Conservation (phyloP, 2,329 filamentous ascomycete species). For the Alternaria infectoria region DNA sequence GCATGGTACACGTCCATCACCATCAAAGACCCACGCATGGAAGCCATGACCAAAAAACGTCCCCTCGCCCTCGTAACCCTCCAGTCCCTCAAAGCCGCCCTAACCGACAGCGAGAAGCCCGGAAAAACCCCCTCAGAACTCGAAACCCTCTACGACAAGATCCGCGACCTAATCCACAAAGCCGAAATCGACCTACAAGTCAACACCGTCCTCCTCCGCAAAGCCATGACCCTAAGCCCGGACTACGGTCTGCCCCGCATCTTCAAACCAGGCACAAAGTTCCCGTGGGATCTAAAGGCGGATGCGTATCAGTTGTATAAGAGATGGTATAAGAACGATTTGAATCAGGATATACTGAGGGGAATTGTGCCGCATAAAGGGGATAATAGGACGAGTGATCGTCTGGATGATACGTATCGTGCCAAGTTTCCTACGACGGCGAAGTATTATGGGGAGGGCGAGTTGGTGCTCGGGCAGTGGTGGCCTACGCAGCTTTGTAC, state of each 20-base stretch:
- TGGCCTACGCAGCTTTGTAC: slow-evolving; percentile 61
- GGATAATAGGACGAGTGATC: slow-evolving; percentile 33
- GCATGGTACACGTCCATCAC: slow-evolving; percentile 24
- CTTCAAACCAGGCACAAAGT: slow-evolving; percentile 41
- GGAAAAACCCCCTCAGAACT: neutral
- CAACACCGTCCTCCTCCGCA: slow-evolving; percentile 35
- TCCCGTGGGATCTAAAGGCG: slow-evolving; percentile 55
- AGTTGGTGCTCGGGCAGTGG: slow-evolving; percentile 59
- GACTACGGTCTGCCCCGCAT: slow-evolving; percentile 51
- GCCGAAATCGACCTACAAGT: slow-evolving; percentile 46
- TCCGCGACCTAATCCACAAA: slow-evolving; percentile 49
- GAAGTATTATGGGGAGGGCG: slow-evolving; percentile 49
- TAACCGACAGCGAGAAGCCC: slow-evolving; percentile 23
- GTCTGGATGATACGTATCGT: slow-evolving; percentile 31
- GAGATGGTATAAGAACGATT: slow-evolving; percentile 52
- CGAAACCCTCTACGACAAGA: slow-evolving; percentile 32
- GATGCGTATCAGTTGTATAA: slow-evolving; percentile 56
- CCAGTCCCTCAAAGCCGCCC: slow-evolving; percentile 32
- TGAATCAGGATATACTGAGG: slow-evolving; percentile 55
- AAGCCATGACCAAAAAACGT: slow-evolving; percentile 16
- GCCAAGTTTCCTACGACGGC: slow-evolving; percentile 17
- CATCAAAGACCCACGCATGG: neutral
- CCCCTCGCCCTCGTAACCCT: slow-evolving; percentile 22
- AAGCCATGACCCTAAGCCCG: slow-evolving; percentile 43
- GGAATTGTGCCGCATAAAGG: slow-evolving; percentile 45